Conservation (phyloP, 176 grass and related monocot species). For the Cenchrus fungigraminus region DNA sequence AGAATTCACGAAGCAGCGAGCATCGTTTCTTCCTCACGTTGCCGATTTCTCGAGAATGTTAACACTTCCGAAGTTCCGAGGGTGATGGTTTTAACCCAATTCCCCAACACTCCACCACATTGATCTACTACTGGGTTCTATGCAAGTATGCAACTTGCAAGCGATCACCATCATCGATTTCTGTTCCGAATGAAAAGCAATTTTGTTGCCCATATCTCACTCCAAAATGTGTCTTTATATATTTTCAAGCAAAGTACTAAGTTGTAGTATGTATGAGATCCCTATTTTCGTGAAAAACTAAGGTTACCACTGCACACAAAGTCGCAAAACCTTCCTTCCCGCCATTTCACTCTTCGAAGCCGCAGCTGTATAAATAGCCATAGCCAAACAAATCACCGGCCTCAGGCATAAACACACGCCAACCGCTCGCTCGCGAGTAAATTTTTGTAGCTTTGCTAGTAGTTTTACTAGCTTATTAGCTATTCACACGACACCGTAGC, state of each 20-base stretch:
- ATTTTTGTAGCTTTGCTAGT: slow-evolving; percentile 5
- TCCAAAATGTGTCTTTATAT: background rate
- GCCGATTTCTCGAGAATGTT: no score
- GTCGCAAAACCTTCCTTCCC: slow-evolving; percentile 36
- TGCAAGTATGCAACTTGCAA: no score
- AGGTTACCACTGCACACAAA: slow-evolving; percentile 32
- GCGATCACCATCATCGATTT: no score
- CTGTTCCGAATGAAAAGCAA: background rate
- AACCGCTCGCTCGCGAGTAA: background rate
- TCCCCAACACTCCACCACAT: background rate
- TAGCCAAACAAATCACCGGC: background rate
- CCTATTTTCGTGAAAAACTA: slow-evolving; percentile 20
- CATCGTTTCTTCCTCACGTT: no score
- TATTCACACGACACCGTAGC: background rate
- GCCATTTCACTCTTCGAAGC: background rate
- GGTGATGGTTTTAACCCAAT: no score
- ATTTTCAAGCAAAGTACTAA: slow-evolving; percentile 2
- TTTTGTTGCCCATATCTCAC: background rate
- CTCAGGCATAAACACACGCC: background rate
- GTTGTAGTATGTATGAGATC: background rate
- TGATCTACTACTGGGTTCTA: background rate
- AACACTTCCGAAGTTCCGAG: no score
- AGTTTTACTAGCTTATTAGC: background rate
- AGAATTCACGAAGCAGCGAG: no score
- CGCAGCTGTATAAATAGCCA: background rate